These are phyloP conservation scores for Suillus clintonianus DNA, from an alignment of 768 basidiomycete species.

Conservation along the genomic window DNA sequence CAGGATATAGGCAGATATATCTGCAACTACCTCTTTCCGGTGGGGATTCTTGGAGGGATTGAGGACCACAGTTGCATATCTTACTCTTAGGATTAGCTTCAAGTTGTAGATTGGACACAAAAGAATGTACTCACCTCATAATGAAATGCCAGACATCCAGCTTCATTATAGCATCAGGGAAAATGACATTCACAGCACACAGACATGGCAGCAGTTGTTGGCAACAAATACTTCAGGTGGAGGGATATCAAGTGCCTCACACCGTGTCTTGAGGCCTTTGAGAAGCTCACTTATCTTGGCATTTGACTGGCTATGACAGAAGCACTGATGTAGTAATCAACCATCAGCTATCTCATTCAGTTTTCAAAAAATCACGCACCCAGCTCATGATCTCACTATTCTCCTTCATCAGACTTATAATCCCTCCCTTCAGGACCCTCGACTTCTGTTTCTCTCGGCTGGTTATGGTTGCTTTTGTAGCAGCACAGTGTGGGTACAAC, in stretches of 20 bases:
- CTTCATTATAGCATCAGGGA: conserved; percentile 6
- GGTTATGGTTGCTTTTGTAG: conserved; percentile 14
- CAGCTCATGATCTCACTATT: conserved; percentile 13
- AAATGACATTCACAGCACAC: conserved; percentile 1
- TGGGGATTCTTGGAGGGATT: conserved; percentile 15
- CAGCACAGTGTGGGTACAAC: too few species aligned
- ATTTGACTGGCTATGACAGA: conserved; percentile 17
- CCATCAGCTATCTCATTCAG: not conserved
- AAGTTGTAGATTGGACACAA: not conserved
- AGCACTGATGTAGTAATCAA: conserved; percentile 1
- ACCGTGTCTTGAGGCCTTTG: conserved; percentile 11
- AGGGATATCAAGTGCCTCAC: conserved; percentile 4
- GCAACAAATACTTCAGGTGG: conserved; percentile 15
- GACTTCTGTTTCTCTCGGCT: not conserved
- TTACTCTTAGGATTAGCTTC: conserved; percentile 3
- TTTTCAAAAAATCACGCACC: conserved; percentile 16
- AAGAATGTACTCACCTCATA: conserved; percentile 8
- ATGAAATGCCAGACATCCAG: conserved; percentile 25
- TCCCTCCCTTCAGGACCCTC: conserved; percentile 12
- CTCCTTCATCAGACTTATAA: conserved; percentile 18
- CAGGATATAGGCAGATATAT: conserved; percentile 14
- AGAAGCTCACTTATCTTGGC: conserved; percentile 17
- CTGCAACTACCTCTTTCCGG: conserved; percentile 2
- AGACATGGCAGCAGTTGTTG: conserved; percentile 25
- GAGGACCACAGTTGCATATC: conserved; percentile 13